Evolutionary conservation across 1,284 basidiomycete species (phyloP), one percentile per base, ranked within the genome.

Genomic region (Sporisorium graminicola): DNA sequence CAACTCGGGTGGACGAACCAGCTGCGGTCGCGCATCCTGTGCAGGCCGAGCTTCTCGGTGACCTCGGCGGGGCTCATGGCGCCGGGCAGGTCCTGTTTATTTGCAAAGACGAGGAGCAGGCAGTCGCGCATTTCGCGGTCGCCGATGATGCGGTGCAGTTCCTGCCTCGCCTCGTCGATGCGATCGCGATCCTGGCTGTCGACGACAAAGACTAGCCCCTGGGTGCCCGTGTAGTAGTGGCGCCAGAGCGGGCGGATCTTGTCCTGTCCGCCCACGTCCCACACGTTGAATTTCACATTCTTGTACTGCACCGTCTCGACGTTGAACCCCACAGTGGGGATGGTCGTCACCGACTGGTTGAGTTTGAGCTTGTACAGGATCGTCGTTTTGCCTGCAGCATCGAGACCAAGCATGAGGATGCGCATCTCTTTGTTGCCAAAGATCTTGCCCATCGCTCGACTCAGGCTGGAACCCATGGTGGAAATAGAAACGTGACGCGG

Each of bases 361-460:
- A 98, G 91, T 90, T 99, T 98, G 87, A 99, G 90, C 90, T 98
- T 98, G 90, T 98, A 98, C 82, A 99, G 89, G 85, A 98, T 99
- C 86, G 97, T 83, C 12, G 80, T 84, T 63, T 81, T 84, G 74
- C 95, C 95, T 81, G 95, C 95, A 82, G 95, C 95, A 86, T 98
- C 95, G 82, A 99, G 92, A 87, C 94, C 94, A 85, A 99, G 90
- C 90, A 90, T 90, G 80, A 91, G 81, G 61, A 86, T 77, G 31
- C 96, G 94, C 95, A 99, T 98, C 89, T 99, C 97, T 90, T 93
- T 97, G 91, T 98, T 98, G 88, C 96, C 96, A 85, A 99, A 95
- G 87, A 99, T 90, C 87, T 90, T 90, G 71, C 91, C 90, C 86
- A 97, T 91, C 61, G 95, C 89, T 84, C 86, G 90, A 80, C 94